Evolutionary conservation across 2,329 filamentous ascomycete genomes (phyloP).

Genomic region (Penicillium sp.): DNA sequence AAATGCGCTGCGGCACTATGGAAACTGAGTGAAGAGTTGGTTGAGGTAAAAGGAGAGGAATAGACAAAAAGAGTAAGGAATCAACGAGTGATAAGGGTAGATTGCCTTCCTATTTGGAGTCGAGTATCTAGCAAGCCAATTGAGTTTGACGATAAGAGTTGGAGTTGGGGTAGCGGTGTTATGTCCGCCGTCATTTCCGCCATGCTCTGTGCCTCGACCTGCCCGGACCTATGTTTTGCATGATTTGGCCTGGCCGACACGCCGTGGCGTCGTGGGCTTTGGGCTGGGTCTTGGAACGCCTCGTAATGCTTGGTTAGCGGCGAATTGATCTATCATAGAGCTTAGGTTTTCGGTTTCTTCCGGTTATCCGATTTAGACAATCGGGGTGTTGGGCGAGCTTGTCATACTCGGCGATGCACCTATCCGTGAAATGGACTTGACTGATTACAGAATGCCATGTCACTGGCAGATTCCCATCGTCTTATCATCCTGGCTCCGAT

Average conservation of each 20-base stretch:
- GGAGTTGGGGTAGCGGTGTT: conserved; percentile 5
- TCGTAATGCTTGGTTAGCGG: background rate
- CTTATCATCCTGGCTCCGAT: background rate
- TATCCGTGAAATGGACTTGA: background rate
- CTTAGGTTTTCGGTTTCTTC: background rate
- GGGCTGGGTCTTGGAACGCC: too few species aligned
- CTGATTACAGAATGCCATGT: background rate
- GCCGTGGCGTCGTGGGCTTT: background rate
- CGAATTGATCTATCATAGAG: background rate
- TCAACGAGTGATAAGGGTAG: background rate
- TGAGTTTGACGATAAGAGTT: conserved; percentile 4
- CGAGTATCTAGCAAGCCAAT: background rate
- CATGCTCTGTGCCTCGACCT: conserved; percentile 4
- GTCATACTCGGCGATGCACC: background rate
- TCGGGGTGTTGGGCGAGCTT: background rate
- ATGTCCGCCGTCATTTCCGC: conserved; percentile 3
- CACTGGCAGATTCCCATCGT: background rate
- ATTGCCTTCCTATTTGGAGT: background rate
- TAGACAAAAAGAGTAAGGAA: background rate
- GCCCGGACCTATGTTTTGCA: background rate
- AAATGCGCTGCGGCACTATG: conserved; percentile 31
- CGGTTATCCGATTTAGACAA: background rate
- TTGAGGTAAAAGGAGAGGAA: conserved; percentile 6
- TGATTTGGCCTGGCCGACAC: background rate
- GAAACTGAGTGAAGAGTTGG: conserved; percentile 31